Conservation (phyloP, 805 yeast genomes). For the Myxozyma melibiosi region DNA sequence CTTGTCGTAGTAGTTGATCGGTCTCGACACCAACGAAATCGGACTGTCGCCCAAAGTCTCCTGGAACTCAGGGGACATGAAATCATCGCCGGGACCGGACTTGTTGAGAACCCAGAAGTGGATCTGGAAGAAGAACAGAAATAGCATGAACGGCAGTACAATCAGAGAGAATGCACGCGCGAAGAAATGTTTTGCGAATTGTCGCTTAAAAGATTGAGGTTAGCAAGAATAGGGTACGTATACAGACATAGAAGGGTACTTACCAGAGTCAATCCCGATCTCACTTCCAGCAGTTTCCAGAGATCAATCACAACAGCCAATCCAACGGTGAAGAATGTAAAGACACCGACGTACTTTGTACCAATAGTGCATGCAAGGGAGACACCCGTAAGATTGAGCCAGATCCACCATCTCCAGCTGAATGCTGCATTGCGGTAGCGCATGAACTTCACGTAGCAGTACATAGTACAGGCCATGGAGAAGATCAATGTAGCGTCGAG, state of each 20-base stretch:
- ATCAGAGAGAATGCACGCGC: conserved; percentile 74
- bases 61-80: conserved; percentile 95
- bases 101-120: conserved; percentile 79
- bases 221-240: neutral
- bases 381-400: conserved; percentile 84
- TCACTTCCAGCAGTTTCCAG: conserved; percentile 81
- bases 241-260: neutral
- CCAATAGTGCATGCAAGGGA: conserved; percentile 89
- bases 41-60: conserved; percentile 86
- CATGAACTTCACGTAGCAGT: conserved; percentile 76
- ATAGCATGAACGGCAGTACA: conserved; percentile 77
- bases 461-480: conserved; percentile 79
- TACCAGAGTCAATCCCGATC: conserved; percentile 57
- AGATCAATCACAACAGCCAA: conserved; percentile 80
- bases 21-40: conserved; percentile 67
- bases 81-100: conserved; percentile 95
- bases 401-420: conserved; percentile 74
- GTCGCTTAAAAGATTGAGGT: conserved; percentile 41
- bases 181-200: conserved; percentile 66
- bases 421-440: conserved; percentile 70
- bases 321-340: conserved; percentile 88
- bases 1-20: conserved; percentile 72
- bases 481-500: conserved; percentile 87
- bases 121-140: conserved; percentile 85
- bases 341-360: conserved; percentile 93